phyloP scores from a whole-genome alignment of 1,284 basidiomycete species.

The Pyrrhoderma noxium region DNA sequence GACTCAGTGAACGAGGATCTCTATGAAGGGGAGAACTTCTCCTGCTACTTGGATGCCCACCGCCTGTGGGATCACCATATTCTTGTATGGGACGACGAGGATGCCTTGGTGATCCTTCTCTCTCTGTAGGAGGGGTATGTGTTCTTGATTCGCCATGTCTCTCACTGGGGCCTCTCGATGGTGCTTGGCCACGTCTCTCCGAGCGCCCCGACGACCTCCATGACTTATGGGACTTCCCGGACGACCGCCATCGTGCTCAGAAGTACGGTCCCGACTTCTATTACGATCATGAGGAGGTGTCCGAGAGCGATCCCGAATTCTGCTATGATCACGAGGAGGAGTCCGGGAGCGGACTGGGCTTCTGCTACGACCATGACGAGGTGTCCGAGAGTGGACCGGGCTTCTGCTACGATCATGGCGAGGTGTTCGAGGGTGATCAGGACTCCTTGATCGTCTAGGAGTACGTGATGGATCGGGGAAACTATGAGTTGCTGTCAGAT shows the following conservation, averaged over 20 bases:
- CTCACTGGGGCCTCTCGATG: no score
- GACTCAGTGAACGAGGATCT: background rate
- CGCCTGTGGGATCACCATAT: no score
- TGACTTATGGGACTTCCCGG: background rate
- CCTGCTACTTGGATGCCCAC: no score
- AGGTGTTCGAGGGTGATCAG: background rate
- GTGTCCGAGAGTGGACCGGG: constrained; percentile 1
- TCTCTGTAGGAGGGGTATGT: no score
- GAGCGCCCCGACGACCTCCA: background rate
- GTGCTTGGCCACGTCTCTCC: no score
- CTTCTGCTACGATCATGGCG: background rate
- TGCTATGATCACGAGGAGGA: background rate
- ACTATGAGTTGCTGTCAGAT: no score
- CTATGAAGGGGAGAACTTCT: no score
- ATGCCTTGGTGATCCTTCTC: no score
- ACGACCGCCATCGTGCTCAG: background rate
- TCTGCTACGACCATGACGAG: background rate
- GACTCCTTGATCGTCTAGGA: no score
- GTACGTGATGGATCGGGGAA: no score
- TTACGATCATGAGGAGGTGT: background rate
- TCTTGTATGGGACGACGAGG: no score
- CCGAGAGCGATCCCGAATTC: constrained; percentile 8
- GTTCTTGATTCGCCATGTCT: no score
- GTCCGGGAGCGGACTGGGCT: background rate
- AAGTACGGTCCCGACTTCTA: background rate